Base-by-base conservation (phyloP, 2,329 filamentous ascomycete species). In the Diplodia intermedia region DNA sequence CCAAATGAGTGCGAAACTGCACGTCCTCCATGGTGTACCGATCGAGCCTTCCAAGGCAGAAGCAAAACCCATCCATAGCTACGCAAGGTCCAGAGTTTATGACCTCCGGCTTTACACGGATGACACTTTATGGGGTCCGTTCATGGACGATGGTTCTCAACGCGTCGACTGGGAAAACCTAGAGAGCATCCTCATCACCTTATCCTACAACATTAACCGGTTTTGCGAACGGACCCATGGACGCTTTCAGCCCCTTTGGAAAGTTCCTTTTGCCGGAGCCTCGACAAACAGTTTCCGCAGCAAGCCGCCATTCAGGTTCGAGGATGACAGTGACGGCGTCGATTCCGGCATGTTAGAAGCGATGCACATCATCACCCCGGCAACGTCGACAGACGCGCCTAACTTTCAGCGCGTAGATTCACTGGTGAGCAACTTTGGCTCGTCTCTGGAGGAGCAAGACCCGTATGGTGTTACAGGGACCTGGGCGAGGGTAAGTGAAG, bases 101-200 rank as follows among this genome's bases (percentile, higher is more conserved):
- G 91, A 94, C 74, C 78, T 94, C 57, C 83, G 91, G 1, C 84
- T 89, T 71, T 91, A 92, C 76, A 90, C 86, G 0, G 75, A 80
- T 1, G 76, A 78, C 31, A 89, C 85, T 1, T 76, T 83, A 43
- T 94, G 91, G 91, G 91, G 91, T 0, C 91, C 91, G 0, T 94
- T 92, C 73, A 80, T 85, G 73, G 81, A 86, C 61, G 90, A 93
- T 73, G 86, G 85, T 1, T 84, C 82, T 2, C 84, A 83, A 65
- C 77, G 79, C 5, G 89, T 92, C 0, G 91, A 94, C 77, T 94
- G 91, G 91, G 90, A 94, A 77, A 92, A 91, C 79, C 80, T 93
- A 12, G 91, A 94, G 77, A 88, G 90, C 9, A 86, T 93, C 66
- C 86, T 93, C 83, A 81, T 93, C 3, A 87, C 90, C 2, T 77